Evolutionary conservation across 352 stramenopile genomes (phyloP), one percentile per base, ranked within the genome.

Genomic region (Thraustochytrium striatum): DNA sequence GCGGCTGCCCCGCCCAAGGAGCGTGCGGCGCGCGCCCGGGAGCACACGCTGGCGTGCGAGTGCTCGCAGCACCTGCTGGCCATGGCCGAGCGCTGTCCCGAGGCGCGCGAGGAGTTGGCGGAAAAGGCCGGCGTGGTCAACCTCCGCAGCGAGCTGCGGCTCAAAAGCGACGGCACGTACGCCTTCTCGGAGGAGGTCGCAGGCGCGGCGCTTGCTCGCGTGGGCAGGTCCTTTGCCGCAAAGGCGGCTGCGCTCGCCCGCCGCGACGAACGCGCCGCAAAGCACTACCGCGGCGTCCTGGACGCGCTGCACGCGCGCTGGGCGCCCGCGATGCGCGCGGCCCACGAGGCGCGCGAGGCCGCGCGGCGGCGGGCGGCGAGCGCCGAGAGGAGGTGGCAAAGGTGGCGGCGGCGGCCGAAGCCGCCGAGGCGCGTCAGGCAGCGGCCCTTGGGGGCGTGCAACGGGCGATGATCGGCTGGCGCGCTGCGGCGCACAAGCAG

Each of bases 161-260:
- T 75, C 0, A 75, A 75, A 61, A 75, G 61, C 0, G 65, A 75
- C 25, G 65, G 65, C 35, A 44, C 8, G 9, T 75, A 62, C 30
- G 39, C 8, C 21, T 75, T 75, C 36, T 75, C 65, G 19, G 65
- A 75, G 50, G 52, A 58, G 21, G 28, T 75, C 32, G 52, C 65
- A 8, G 61, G 35, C 21, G 35, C 43, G 8, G 65, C 65, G 8
- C 68, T 75, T 8, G 5, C 11, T 5, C 65, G 65, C 1, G 61
- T 75, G 11, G 52, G 44, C 35, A 61, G 61, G 36, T 32, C 68
- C 1, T 75, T 75, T 43, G 52, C 32, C 11, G 30, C n/a, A 16
- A 58, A 75, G 39, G 39, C 28, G 9, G 35, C 39, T 5, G 32
- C 65, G 44, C 35, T 75, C 35, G 44, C 38, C 25, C 65, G 61